A percentile compares a stretch with the other conserved stretches of the same genome.
Conservation (phyloP, 108 stramenopile species). For the Cylindrotheca fusiformis region DNA sequence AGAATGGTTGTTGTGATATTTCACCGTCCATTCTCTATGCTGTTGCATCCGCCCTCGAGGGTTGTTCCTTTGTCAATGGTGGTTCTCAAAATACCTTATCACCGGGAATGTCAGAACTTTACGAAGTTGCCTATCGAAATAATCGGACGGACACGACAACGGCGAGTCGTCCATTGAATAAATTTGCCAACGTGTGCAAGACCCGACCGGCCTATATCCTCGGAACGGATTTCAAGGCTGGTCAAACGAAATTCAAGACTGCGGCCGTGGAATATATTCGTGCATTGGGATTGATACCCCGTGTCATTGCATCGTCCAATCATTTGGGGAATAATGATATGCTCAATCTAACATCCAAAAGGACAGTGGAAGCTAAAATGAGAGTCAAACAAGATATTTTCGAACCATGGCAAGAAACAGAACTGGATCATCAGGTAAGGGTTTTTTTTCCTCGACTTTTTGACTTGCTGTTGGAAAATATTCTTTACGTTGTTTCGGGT, state of each 20-base stretch:
- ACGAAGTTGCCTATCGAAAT: slow-evolving; percentile 44
- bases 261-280: slow-evolving; percentile 83
- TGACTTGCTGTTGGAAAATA: too few species aligned
- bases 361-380: slow-evolving; percentile 75
- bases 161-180: background rate
- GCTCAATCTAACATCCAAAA: slow-evolving; percentile 70
- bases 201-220: slow-evolving; percentile 53
- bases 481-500: too few species aligned
- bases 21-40: slow-evolving; percentile 84
- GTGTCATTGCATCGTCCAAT: slow-evolving; percentile 83
- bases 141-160: too few species aligned
- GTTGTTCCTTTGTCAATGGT: slow-evolving; percentile 86
- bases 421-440: slow-evolving; percentile 81
- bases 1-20: too few species aligned
- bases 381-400: slow-evolving; percentile 80
- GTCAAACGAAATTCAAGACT: slow-evolving; percentile 89
- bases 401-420: slow-evolving; percentile 72
- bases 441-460: too few species aligned
- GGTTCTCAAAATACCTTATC: slow-evolving; percentile 83
- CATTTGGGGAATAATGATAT: slow-evolving; percentile 92
- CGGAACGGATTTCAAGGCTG: slow-evolving; percentile 87
- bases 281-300: slow-evolving; percentile 66
- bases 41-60: slow-evolving; percentile 74
- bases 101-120: slow-evolving; percentile 48
- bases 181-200: background rate